Base-by-base conservation (phyloP, 2,329 filamentous ascomycete genomes). In the Fusarium camptoceras region DNA sequence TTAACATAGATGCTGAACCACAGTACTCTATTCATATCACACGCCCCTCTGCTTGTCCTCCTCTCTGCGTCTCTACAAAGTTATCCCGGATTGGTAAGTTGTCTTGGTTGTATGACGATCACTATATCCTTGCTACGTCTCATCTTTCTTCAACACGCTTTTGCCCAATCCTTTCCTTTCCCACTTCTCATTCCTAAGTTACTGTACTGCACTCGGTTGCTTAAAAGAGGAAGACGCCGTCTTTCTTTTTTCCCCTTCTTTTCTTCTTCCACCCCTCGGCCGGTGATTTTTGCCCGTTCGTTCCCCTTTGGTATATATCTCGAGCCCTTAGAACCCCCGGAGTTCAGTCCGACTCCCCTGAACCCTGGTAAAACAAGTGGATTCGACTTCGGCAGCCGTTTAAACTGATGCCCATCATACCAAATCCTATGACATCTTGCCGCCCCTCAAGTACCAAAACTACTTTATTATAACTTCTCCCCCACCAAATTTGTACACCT, bases 31-130 rank as follows among this genome's bases (percentile, higher is more conserved):
- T 34, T 22, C 16, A 28, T n/a, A 20, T 16, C 34, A 53, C 49
- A 53, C 49, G 24, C 49, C 49, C 31, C 31, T 53, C 34, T 41
- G 16, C 30, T 44, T 42, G 37, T 53, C 30, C 53, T 56, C 54
- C 43, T 27, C 42, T 37, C 34, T 37, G 12, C 30, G 43, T 20
- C 30, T 50, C 55, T 72, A 25, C 28, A 24, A 55, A 65, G 55
- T 25, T 47, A 55, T 64, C 64, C 70, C 63, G 72, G 68, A 74
- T 73, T 73, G 72, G 72, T 72, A 71, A 72, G 70, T 70, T 48
- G 46, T 47, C 57, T 61, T 65, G 37, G 31, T 58, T 75, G 72
- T 75, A 75, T 75, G 72, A 75, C 72, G 72, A 72, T 71, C 72
- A 68, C 63, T 71, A 62, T 64, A 61, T 66, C 50, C 61, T 71